Evolutionary conservation across 106 monocot genomes (phyloP), one percentile per base, ranked within the genome.

Genomic region (Vanilla planifolia): DNA sequence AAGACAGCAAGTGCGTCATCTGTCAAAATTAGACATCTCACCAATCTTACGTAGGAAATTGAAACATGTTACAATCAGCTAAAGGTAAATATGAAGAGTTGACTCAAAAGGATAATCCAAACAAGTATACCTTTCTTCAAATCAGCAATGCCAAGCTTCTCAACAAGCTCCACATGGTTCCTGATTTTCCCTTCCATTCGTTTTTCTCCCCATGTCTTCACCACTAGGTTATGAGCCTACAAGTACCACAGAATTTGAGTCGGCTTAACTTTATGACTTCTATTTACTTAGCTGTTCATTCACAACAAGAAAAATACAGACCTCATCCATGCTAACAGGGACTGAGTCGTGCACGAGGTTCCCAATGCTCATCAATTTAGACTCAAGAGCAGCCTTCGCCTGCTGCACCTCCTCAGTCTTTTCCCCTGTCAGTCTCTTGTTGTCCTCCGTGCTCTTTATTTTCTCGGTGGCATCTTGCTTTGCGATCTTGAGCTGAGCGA

Each of bases 291-390:
- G 17, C 14, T 61, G 7, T 19, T 30, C 3, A 14, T 9, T 6
- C n/a, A 3, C 34, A 48, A 6, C 47, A 29, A 3, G 14, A 24
- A 17, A 48, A 61, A 9, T 25, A 11, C 8, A n/a, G 23, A 89
- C 94, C 89, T 94, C 94, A 50, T 94, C 94, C 28, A 83, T 63
- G 68, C 80, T 83, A 51, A 93, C 53, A 17, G 93, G 93, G 24
- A 93, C 89, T 4, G 93, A 93, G 24, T 89, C 93, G 43, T 94
- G 94, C 16, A 94, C 82, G 19, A 89, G 77, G 57, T 94, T 94
- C 24, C 94, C 94, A 10, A 94, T 76, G 7, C 62, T 72, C 44
- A 74, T 67, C 0, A 94, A 78, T 58, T 66, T 85, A n/a, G 80
- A 62, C 14, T 94, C 94, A 14, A 94, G 83, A 8, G 43, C 55